Evolutionary conservation across 2,329 filamentous ascomycete genomes (phyloP).

Genomic region (Phoma sp.): DNA sequence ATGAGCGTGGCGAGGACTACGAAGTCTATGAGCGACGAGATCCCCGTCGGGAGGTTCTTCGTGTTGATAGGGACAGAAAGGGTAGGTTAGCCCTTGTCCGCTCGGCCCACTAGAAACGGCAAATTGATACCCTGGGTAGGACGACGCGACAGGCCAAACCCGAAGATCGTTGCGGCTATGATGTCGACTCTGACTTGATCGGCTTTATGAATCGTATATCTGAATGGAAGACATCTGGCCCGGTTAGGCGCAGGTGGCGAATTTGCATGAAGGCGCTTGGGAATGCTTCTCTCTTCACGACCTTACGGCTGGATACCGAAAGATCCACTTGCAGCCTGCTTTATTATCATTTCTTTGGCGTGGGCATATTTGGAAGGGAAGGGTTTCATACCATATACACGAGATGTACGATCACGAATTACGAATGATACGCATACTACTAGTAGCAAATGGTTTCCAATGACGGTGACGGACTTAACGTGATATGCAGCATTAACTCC

Average conservation of each 20-base stretch:
- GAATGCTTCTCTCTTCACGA: background rate
- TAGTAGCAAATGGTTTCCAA: background rate
- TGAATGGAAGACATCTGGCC: background rate
- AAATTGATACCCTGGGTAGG: constrained; percentile 48
- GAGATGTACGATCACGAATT: constrained; percentile 19
- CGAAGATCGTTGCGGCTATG: constrained; percentile 54
- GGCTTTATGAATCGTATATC: background rate
- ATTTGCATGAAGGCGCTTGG: background rate
- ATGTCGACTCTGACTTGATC: constrained; percentile 52
- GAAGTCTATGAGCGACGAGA: constrained; percentile 68
- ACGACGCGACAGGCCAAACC: constrained; percentile 48
- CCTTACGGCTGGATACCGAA: constrained; percentile 10
- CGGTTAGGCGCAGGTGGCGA: background rate
- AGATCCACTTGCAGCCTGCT: background rate
- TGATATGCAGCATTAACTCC: background rate
- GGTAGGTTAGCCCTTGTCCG: constrained; percentile 92
- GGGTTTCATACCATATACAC: background rate
- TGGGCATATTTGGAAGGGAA: background rate
- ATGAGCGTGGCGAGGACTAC: constrained; percentile 65
- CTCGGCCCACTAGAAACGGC: constrained; percentile 64
- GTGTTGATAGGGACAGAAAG: constrained; percentile 90
- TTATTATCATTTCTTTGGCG: background rate
- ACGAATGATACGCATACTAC: constrained; percentile 1
- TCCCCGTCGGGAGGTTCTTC: constrained; percentile 62
- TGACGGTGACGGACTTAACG: constrained; percentile 1